These are phyloP conservation scores for Linum usitatissimum DNA, from an alignment of 345 rosid genomes.

Conservation along the genomic window DNA sequence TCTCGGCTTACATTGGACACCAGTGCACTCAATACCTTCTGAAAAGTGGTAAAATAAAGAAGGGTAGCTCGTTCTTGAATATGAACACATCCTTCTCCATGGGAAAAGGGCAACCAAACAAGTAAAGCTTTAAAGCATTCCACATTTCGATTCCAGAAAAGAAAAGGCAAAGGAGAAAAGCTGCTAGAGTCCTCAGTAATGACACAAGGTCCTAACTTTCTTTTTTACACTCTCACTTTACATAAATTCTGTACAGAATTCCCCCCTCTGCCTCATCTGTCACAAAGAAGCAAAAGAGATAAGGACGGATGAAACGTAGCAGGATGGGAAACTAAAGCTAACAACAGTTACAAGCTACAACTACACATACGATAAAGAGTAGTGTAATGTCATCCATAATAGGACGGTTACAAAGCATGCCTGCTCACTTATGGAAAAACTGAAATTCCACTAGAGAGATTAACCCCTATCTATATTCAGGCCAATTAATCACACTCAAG, in stretches of 20 bases:
- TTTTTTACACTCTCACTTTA: no score
- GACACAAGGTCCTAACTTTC: neutral
- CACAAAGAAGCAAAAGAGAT: neutral
- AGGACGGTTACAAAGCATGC: neutral
- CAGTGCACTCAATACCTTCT: no score
- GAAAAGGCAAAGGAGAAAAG: neutral
- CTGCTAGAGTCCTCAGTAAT: neutral
- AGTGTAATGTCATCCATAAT: neutral
- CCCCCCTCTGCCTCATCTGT: neutral
- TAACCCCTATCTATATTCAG: neutral
- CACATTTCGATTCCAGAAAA: neutral
- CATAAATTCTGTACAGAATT: neutral
- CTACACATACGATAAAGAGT: neutral
- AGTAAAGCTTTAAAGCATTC: neutral
- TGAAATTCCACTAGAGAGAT: neutral
- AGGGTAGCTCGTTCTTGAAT: neutral
- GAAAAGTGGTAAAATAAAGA: no score
- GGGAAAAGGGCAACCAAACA: neutral
- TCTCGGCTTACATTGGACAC: no score
- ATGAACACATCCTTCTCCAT: neutral
- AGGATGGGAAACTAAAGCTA: neutral
- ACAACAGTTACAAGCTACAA: neutral
- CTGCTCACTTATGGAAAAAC: neutral
- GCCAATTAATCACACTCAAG: neutral
- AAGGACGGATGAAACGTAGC: neutral